Base-by-base conservation (phyloP, 805 yeast species). In the Schwanniomyces polymorphus region DNA sequence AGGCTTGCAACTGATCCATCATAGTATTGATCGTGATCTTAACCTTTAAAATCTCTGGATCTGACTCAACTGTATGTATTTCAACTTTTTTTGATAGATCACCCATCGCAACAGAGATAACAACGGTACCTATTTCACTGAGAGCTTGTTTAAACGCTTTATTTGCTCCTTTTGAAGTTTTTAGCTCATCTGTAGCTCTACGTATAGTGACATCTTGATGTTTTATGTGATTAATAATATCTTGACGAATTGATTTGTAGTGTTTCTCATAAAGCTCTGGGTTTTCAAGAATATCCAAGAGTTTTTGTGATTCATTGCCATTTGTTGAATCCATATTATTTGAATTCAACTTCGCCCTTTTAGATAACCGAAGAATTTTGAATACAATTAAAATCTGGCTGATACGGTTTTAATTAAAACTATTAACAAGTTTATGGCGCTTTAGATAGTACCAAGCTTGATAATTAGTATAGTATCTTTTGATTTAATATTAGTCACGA, bases 31-130 rank as follows among this genome's bases (percentile, higher is more conserved):
- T 87, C 7, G 94, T 85, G 46, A 82, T 81, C 63, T 89, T 88
- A 59, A 88, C 89, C 60, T 84, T 85, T 48, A 84, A 74, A 51
- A 88, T 87, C 61, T 86, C 92, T 1, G 94, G 90, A 63, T 87
- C 91, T 47, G 80, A 74, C 61, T 86, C 91, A 37, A 79, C 82
- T 23, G 81, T 76, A 61, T 85, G 89, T 47, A 87, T 79, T 48
- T 80, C 83, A 25, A 88, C 95, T 60, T 88, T 88, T 57, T 88
- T 88, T 27, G 90, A 81, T 56, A 89, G 74, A 60, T 89, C 96
- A 43, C 97, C 97, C 79, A 84, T 85, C 16, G 96, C 94, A 21
- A 89, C 96, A 12, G 92, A 88, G 34, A 87, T 85, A 17, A 89
- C 91, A 17, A 89, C 95, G 31, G 88, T 86, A 25, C 95, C 95